Evolutionary conservation across 441 rosid genomes (phyloP), one percentile per base, ranked within the genome.

Genomic region (Metrosideros polymorpha): DNA sequence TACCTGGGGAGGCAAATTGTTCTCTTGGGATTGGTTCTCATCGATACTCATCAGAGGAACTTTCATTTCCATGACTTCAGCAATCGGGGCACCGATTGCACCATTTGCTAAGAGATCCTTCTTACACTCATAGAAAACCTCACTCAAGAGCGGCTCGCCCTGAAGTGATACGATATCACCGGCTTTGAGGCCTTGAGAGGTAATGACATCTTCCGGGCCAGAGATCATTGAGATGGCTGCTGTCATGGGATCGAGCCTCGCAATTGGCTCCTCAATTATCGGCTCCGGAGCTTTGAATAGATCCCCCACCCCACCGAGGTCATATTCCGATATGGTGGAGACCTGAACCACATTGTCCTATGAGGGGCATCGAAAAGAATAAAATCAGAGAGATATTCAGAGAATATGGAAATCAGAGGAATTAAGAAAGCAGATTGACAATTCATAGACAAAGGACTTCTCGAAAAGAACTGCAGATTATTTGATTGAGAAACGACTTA

Each of bases 261-360:
- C 50, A 13, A 90, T 56, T 71, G 95, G 92, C 85, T 94, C 97
- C 89, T 95, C 98, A 29, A 96, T 94, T 88, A 97, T 90, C 32
- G 98, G 95, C 88, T 95, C 95, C 19, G 99, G 98, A 54, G 99
- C 99, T 91, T 94, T 94, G 90, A 98, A 98, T 18, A 98, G 89
- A 90, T 97, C 99, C 84, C 98, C 94, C 91, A 93, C 99, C 84
- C 92, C 98, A 87, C 98, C 99, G 22, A 96, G 88, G 91, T 97
- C 94, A 87, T 96, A 98, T 83, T 97, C 99, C 24, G 92, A 89
- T 90, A 97, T 91, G 61, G 91, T 90, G 56, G 95, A 92, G 54
- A 88, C 87, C 87, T 85, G 92, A 85, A 86, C 85, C 85, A 91
- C 86, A 89, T 93, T 90, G 89, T 89, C 93, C 98, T 93, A 86